Evolutionary conservation across 148 eudicot genomes (phyloP).

Genomic region (Vaccinium myrtillus): DNA sequence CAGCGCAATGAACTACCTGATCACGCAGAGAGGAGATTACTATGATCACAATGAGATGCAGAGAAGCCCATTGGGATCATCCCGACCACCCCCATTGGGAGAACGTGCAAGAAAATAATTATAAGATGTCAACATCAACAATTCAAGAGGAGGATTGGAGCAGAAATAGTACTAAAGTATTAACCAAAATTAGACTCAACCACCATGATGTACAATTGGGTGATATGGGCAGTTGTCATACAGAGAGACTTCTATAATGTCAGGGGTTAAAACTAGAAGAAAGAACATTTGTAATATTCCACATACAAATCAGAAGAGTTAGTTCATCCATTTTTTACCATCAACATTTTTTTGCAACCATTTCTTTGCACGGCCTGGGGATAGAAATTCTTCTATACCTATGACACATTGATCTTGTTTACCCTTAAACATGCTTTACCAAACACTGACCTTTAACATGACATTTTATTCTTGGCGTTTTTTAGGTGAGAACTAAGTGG

Average conservation of each 20-base stretch:
- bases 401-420: neutral
- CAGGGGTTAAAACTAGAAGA: neutral
- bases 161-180: too few species aligned
- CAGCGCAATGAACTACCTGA: too few species aligned
- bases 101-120: too few species aligned
- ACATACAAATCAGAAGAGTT: neutral
- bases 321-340: neutral
- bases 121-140: too few species aligned
- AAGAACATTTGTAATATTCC: neutral
- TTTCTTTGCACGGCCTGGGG: neutral
- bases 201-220: too few species aligned
- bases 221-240: too few species aligned
- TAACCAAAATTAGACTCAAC: too few species aligned
- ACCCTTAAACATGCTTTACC: neutral
- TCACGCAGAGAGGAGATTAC: too few species aligned
- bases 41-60: too few species aligned
- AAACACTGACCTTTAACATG: neutral
- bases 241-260: neutral
- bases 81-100: neutral
- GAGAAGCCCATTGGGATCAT: too few species aligned
- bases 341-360: neutral
- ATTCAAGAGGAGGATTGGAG: too few species aligned
- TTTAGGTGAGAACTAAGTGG: neutral
- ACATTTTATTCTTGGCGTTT: neutral
- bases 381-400: too few species aligned